Evolutionary conservation across 441 rosid genomes (phyloP), one percentile per base, ranked within the genome.

Genomic region (Corymbia calophylla): DNA sequence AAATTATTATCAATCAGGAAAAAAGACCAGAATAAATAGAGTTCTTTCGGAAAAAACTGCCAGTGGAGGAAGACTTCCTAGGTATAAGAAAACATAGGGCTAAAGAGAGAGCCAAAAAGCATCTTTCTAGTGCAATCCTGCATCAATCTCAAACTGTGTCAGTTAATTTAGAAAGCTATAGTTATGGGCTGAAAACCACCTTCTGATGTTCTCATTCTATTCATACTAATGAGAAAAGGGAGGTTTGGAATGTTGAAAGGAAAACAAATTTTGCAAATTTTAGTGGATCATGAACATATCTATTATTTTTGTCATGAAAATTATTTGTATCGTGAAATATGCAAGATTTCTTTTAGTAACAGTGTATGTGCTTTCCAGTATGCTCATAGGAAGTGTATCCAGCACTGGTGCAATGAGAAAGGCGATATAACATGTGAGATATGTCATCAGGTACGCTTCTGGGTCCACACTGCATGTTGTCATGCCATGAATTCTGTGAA

Each of bases 331-430:
- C 5, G 3, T 44, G 84, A 3, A 12, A 44, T 39, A 77, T 77
- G 15, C 81, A 18, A 70, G 81, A 70, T 70, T 70, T 70, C 51
- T 9, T 77, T 39, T 77, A 39, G n/a, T 77, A 77, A 77, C 84
- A 12, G 84, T 23, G 84, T 39, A 53, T 89, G 18, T 89, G 91
- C 32, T 87, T 39, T 91, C 68, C 97, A 97, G 98, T 95, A 93
- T 93, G 98, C 98, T 87, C 99, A 96, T 90, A 93, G 98, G 89
- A 94, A 96, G 93, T 97, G 99, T 90, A 96, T 97, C 89, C 99
- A 97, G 89, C 97, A 91, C 89, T 97, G 99, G 99, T 97, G 99
- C 93, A 94, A 96, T 77, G 99, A 97, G 94, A 97, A 97, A 92
- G 97, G 99, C 66, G 97, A 97, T 89, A 94, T 93, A 80, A 92